Conservation (phyloP, 2,329 filamentous ascomycete species). For the Tolypocladium ophioglossoides region DNA sequence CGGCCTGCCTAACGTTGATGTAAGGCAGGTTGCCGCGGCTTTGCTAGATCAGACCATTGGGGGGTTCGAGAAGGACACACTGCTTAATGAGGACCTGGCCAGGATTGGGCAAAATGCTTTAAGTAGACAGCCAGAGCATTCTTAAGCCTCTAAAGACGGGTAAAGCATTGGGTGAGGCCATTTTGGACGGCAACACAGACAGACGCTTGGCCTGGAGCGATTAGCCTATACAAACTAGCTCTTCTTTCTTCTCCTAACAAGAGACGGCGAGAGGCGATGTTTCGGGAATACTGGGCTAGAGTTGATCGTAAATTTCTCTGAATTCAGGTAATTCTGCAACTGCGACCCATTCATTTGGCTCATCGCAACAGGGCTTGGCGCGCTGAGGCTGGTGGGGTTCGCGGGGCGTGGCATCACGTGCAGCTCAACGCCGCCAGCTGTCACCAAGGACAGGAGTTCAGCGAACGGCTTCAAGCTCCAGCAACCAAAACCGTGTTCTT, state of each 20-base stretch:
- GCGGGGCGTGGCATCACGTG: slow-evolving; percentile 4
- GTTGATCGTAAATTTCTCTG: no score
- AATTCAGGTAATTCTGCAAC: no score
- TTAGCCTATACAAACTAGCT: no score
- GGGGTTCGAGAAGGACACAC: slow-evolving; percentile 35
- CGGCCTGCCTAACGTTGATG: slow-evolving; percentile 21
- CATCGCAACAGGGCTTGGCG: background rate
- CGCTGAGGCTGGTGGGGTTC: background rate
- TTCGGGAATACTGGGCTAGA: no score
- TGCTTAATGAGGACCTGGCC: slow-evolving; percentile 30
- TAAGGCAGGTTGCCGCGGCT: slow-evolving; percentile 27
- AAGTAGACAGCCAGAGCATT: background rate
- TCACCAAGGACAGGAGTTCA: slow-evolving; percentile 1
- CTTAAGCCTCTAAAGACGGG: background rate
- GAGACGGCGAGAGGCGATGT: no score
- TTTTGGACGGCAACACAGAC: background rate
- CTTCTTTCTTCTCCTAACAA: no score
- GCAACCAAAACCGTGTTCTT: background rate
- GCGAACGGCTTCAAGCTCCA: background rate
- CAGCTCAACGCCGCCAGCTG: slow-evolving; percentile 4
- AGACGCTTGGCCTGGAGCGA: no score
- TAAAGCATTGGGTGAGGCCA: background rate
- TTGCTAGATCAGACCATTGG: slow-evolving; percentile 32
- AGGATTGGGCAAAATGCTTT: slow-evolving; percentile 19
- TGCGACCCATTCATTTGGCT: no score